Percentiles rank a stretch among this genome's conserved stretches.
These are phyloP conservation scores for Phallus indusiatus DNA, from an alignment of 768 basidiomycete species.

Conservation along the genomic window DNA sequence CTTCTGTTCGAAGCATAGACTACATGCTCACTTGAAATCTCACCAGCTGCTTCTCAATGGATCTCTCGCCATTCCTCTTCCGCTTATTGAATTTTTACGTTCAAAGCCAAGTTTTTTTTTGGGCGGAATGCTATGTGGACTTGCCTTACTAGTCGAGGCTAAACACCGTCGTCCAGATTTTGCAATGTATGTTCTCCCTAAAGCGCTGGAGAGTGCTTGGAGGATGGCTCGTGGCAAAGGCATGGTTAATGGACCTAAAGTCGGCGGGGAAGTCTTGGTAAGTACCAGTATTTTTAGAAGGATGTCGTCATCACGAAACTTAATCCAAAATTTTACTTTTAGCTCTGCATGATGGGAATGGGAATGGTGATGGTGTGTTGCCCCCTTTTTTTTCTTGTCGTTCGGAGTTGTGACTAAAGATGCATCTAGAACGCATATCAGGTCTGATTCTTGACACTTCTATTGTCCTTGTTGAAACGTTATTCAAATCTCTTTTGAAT, in stretches of 20 bases:
- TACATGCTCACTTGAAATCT: slow-evolving; percentile 39
- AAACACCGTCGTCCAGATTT: slow-evolving; percentile 81
- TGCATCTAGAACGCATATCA: slow-evolving; percentile 62
- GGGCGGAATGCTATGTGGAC: slow-evolving; percentile 60
- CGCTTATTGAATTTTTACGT: slow-evolving; percentile 45
- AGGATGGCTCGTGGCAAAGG: slow-evolving; percentile 65
- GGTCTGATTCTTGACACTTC: slow-evolving; percentile 18
- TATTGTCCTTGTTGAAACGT: too few relatives aligned
- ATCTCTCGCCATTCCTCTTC: slow-evolving; percentile 30
- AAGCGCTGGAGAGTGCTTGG: slow-evolving; percentile 90
- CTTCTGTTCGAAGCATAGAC: slow-evolving; percentile 57
- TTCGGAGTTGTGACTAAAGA: not conserved
- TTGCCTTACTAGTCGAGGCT: slow-evolving; percentile 82
- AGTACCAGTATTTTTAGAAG: slow-evolving; percentile 21
- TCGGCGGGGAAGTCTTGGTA: slow-evolving; percentile 58
- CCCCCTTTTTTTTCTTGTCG: not conserved
- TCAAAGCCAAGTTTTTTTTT: slow-evolving; percentile 69
- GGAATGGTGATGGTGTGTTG: slow-evolving; percentile 78
- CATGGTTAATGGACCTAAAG: slow-evolving; percentile 39
- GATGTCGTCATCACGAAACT: not conserved
- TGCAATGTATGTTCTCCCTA: slow-evolving; percentile 87
- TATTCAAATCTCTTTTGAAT: too few relatives aligned
- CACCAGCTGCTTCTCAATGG: slow-evolving; percentile 16
- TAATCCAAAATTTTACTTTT: not conserved
- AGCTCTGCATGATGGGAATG: slow-evolving; percentile 71